A percentile compares a stretch with the other conserved stretches of the same genome.
phyloP scores from a whole-genome alignment of 2,329 filamentous ascomycete species.

The Volutella citrinella region DNA sequence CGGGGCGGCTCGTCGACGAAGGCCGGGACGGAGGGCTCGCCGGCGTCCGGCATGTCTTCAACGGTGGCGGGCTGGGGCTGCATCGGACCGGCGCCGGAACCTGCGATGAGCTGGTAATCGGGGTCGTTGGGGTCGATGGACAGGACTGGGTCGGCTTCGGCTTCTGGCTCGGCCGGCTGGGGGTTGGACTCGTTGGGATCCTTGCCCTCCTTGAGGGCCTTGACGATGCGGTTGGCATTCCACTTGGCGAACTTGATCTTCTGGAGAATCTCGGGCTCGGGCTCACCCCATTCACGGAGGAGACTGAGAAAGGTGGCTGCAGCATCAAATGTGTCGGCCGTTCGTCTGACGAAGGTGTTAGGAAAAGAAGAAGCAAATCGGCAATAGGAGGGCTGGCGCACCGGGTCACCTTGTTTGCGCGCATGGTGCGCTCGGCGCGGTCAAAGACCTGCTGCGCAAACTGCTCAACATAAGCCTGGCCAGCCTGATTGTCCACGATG shows the following conservation, averaged over 20 bases:
- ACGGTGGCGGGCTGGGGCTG: conserved; percentile 44
- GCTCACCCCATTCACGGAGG: conserved; percentile 74
- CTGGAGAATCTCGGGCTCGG: conserved; percentile 71
- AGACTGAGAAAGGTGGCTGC: conserved; percentile 91
- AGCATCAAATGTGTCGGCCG: conserved; percentile 89
- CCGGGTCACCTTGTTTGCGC: conserved; percentile 80
- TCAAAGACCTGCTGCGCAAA: conserved; percentile 88
- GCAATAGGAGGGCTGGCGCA: conserved; percentile 31
- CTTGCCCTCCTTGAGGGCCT: conserved; percentile 83
- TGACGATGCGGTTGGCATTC: conserved; percentile 86
- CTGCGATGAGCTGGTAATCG: conserved; percentile 51
- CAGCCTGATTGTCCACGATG: conserved; percentile 79
- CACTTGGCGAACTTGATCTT: conserved; percentile 98
- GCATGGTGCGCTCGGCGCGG: conserved; percentile 77
- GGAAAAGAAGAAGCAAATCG: neutral
- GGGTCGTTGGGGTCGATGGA: conserved; percentile 62
- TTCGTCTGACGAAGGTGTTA: conserved; percentile 60
- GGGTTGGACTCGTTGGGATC: conserved; percentile 94
- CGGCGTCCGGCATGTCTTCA: conserved; percentile 52
- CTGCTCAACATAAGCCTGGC: conserved; percentile 89
- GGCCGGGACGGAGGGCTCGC: conserved; percentile 27
- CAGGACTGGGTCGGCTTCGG: conserved; percentile 33
- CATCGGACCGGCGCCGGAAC: too few species aligned
- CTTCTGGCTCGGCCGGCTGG: conserved; percentile 50
- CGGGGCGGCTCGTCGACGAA: conserved; percentile 24